These are phyloP conservation scores for Atkinsonella hypoxylon DNA, from an alignment of 2,329 filamentous ascomycete genomes.

Conservation along the genomic window DNA sequence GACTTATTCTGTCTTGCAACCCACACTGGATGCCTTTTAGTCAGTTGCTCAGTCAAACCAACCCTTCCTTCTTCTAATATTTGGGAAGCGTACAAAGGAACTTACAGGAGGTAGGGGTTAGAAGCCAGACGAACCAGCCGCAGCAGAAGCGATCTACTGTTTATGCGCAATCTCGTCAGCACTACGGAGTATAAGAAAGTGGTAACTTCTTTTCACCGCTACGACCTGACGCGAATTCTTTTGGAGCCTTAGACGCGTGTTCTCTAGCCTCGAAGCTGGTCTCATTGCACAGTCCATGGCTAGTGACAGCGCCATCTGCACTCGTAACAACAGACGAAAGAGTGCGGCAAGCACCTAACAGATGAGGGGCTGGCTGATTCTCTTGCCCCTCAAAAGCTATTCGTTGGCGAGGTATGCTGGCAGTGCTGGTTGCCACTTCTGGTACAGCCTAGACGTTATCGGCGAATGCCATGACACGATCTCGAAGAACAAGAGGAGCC, in stretches of 20 bases:
- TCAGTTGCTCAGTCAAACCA: neutral
- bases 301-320: neutral
- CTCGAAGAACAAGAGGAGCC: neutral
- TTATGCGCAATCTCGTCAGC: neutral
- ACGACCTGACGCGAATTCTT: neutral
- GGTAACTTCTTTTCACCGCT: neutral
- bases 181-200: neutral
- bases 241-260: neutral
- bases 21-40: neutral
- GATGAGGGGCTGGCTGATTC: neutral
- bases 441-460: neutral
- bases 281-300: neutral
- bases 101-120: neutral
- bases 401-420: neutral
- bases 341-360: neutral
- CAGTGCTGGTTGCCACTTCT: neutral
- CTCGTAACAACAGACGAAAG: neutral
- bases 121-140: neutral
- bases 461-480: neutral
- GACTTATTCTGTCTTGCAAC: neutral
- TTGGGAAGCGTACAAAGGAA: neutral
- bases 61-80: neutral
- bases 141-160: neutral
- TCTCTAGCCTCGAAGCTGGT: neutral
- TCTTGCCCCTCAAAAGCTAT: neutral